Conservation (phyloP, 441 rosid species). For the Adansonia rubrostipa region DNA sequence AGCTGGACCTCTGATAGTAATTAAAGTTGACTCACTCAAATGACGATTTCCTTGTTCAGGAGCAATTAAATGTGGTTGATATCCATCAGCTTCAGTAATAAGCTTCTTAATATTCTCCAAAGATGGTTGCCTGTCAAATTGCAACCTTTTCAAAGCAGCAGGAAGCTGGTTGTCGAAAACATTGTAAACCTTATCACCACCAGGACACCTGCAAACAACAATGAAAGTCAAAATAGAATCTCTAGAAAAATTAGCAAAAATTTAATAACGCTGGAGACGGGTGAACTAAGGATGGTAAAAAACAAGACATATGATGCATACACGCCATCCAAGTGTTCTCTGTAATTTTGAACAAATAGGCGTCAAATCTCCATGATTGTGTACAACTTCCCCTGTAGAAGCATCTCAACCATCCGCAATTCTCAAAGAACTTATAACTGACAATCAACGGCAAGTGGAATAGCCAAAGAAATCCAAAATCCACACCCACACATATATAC, state of each 20-base stretch:
- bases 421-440: neutral
- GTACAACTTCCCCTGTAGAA: slow-evolving; percentile 83
- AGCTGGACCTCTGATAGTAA: slow-evolving; percentile 95
- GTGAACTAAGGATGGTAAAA: neutral
- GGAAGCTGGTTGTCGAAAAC: slow-evolving; percentile 98
- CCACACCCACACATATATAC: neutral
- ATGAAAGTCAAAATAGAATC: slow-evolving; percentile 11
- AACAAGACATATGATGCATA: slow-evolving; percentile 42
- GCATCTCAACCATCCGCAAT: slow-evolving; percentile 28
- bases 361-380: slow-evolving; percentile 98
- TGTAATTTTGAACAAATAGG: slow-evolving; percentile 89
- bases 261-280: slow-evolving; percentile 7
- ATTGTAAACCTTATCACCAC: slow-evolving; percentile 90
- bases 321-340: slow-evolving; percentile 97
- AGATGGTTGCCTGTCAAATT: slow-evolving; percentile 93
- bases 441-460: neutral
- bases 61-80: slow-evolving; percentile 98
- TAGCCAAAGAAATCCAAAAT: neutral
- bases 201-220: slow-evolving; percentile 73
- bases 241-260: neutral
- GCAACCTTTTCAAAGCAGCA: slow-evolving; percentile 94
- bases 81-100: slow-evolving; percentile 98
- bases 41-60: slow-evolving; percentile 99
- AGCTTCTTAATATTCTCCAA: slow-evolving; percentile 95
- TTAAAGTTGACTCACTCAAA: slow-evolving; percentile 82